Evolutionary conservation across 768 basidiomycete genomes (phyloP), one percentile per base, ranked within the genome.

Genomic region (Dioszegia aurantiaca): DNA sequence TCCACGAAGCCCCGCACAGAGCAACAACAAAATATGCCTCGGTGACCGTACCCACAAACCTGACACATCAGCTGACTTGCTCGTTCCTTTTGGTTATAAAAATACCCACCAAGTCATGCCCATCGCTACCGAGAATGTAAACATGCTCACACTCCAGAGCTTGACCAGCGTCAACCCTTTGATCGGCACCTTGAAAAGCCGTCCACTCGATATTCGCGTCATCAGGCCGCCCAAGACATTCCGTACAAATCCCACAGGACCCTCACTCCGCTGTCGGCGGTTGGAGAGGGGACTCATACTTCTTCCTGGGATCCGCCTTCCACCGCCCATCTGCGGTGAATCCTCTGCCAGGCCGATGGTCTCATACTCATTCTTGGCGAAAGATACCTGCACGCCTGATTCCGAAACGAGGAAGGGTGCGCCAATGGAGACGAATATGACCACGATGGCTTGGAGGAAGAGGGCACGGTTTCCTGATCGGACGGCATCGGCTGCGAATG

Each of bases 1-100:
- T 90, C 89, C 88, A 95, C n/a, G 88, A 87, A 66, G 95, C 87
- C 0, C 94, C 94, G 6, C 86, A 86, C 9, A 88, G 64, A 8
- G 86, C 83, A 49, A 95, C 83, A 59, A 97, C 81, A 12, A 85
- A 56, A 0, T 87, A 90, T 17, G 90, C 87, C 0, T 87, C 85
- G 16, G 70, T 70, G 0, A 92, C 87, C 16, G 81, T 84, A 9
- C 83, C 81, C 2, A 85, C 87, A 64, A 92, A 83, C 63, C 89
- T 94, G 67, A 23, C 53, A 9, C 53, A 40, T 43, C 26, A 26
- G 33, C 61, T 43, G 53, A 60, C 16, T 14, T 43, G n/a, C n/a
- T n/a, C n/a, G 10, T 37, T 9, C 9, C 36, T 37, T 9, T 37
- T 9, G 36, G 36, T 9, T 37, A 9, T 9, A 9, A 17, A 37